Conservation (phyloP, 139 green algal genomes). For the Spirogloea muscicola region DNA sequence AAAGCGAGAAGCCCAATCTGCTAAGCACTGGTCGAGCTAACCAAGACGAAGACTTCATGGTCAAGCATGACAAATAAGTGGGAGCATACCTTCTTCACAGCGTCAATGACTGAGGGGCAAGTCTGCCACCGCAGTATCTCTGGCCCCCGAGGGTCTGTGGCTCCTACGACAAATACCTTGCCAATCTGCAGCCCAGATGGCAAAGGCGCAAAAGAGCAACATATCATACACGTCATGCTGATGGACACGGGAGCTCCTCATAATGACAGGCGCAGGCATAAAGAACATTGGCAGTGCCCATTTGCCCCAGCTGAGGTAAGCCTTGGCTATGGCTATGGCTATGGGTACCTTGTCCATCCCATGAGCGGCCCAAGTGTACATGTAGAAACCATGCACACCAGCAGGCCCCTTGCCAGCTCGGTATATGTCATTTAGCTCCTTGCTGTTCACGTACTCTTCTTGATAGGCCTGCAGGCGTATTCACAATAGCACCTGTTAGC, state of each 20-base stretch:
- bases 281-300: too few relatives aligned
- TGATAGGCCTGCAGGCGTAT: constrained; percentile 18
- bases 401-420: constrained; percentile 26
- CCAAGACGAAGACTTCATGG: background rate
- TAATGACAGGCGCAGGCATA: too few relatives aligned
- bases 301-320: too few relatives aligned
- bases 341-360: constrained; percentile 46
- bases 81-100: constrained; percentile 17
- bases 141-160: constrained; percentile 26
- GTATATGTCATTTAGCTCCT: constrained; percentile 45
- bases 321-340: too few relatives aligned
- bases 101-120: constrained; percentile 17
- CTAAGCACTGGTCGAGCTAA: background rate
- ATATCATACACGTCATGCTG: too few relatives aligned
- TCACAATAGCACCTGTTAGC: too few relatives aligned
- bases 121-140: constrained; percentile 34
- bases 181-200: too few relatives aligned
- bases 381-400: constrained; percentile 47
- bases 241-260: too few relatives aligned
- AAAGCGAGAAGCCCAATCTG: too few relatives aligned
- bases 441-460: constrained; percentile 28
- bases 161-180: constrained; percentile 42
- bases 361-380: constrained; percentile 50
- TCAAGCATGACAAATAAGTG: background rate
- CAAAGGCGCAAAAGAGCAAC: too few relatives aligned